Evolutionary conservation across 73 alveolate genomes (phyloP), one percentile per base, ranked within the genome.

Genomic region (Paramecium caudatum): DNA sequence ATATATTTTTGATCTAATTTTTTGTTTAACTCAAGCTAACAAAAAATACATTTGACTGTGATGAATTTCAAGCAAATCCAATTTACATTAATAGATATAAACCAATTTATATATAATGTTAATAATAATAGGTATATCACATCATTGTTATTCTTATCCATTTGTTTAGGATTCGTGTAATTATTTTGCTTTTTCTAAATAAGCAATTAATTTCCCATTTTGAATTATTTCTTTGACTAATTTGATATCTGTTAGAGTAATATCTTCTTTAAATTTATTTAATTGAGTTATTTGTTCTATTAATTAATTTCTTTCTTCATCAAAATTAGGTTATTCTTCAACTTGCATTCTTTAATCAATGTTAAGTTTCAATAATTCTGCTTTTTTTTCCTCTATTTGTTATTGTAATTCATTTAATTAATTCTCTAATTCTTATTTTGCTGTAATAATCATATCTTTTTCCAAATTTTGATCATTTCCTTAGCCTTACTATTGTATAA

Each of bases 131-230:
- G n/a, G n/a, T n/a, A n/a, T n/a, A n/a, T n/a, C n/a, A n/a, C n/a
- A n/a, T n/a, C n/a, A n/a, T n/a, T n/a, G n/a, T n/a, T n/a, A n/a
- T n/a, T n/a, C n/a, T n/a, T n/a, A n/a, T n/a, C n/a, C n/a, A 27
- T 55, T 25, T 27, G 9, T 55, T 25, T 19, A 15, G 45, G 10
- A 37, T 25, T 55, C 41, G 3, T 55, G 80, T 27, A 23, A 27
- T 43, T 23, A 55, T 21, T 55, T 55, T 23, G 23, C 80, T 23
- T 55, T 55, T 55, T 55, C 80, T 55, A 55, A 55, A 55, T 55
- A 55, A 55, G 46, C 80, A 55, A 55, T 19, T 15, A 55, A 55
- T 55, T 55, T 55, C 23, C 80, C 80, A 55, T 55, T 21, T 55
- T 19, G 30, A 9, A 55, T 8, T 2, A 55, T 55, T 1, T 55